A percentile compares a stretch with the other conserved stretches of the same genome.
Conservation (phyloP, 305 asterid species). For the Petunia hybrid region DNA sequence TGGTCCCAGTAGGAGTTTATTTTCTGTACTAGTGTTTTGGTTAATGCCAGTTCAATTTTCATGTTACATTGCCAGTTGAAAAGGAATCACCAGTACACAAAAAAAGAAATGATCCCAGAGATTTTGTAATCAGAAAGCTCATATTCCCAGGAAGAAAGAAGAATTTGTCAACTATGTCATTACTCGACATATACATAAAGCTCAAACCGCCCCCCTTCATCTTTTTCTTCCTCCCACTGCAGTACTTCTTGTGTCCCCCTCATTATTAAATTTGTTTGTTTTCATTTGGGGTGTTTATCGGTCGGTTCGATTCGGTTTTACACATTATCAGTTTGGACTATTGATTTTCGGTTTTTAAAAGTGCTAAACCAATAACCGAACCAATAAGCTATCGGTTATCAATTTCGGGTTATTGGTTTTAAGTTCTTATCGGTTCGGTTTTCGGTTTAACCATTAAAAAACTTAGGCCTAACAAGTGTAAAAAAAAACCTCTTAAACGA, state of each 20-base stretch:
- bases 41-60: background rate
- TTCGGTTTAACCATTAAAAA: too few species aligned
- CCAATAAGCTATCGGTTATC: too few species aligned
- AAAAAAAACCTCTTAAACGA: too few species aligned
- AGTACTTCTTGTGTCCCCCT: background rate
- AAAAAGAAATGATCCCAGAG: background rate
- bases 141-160: background rate
- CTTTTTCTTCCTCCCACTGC: background rate
- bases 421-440: too few species aligned
- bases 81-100: background rate
- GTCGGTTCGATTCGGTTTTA: too few species aligned
- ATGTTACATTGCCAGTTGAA: conserved; percentile 5
- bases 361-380: too few species aligned
- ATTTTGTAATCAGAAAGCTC: conserved; percentile 19
- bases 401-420: too few species aligned
- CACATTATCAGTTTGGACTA: too few species aligned
- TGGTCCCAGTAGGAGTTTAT: conserved; percentile 5
- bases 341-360: too few species aligned
- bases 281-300: background rate
- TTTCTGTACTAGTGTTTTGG: background rate
- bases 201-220: background rate
- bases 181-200: conserved; percentile 12
- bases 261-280: conserved; percentile 26
- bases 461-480: too few species aligned
- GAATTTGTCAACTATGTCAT: background rate